These are phyloP conservation scores for Purshia tridentata DNA, from an alignment of 306 rosid genomes.

Conservation along the genomic window DNA sequence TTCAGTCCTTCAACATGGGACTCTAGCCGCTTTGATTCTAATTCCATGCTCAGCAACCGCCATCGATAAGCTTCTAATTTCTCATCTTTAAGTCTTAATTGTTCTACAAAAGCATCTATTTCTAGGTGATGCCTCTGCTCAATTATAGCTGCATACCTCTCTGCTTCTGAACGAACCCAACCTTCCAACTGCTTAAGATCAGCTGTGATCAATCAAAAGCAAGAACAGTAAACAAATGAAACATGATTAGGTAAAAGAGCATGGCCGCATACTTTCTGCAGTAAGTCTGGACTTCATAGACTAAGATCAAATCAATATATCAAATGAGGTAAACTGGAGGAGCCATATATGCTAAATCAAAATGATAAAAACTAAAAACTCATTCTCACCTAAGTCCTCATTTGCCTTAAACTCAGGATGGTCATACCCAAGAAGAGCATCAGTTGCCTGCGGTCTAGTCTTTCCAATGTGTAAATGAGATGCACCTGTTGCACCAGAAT, in stretches of 20 bases:
- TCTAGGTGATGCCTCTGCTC: constrained; percentile 86
- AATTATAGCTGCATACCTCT: constrained; percentile 62
- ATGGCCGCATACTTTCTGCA: too few species aligned
- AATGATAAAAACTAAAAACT: constrained; percentile 13
- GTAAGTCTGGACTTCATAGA: too few species aligned
- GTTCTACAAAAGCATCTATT: constrained; percentile 90
- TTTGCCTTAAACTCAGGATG: constrained; percentile 38
- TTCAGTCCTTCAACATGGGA: constrained; percentile 64
- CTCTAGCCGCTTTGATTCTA: constrained; percentile 77
- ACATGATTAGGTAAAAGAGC: not conserved
- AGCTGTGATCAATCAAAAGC: constrained; percentile 34
- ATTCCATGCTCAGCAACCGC: constrained; percentile 76
- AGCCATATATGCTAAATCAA: not conserved
- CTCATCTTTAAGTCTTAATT: constrained; percentile 81
- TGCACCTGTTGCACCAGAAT: constrained; percentile 45
- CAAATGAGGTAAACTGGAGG: not conserved
- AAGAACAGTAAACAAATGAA: constrained; percentile 12
- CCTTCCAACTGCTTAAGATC: constrained; percentile 73
- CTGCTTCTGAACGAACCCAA: constrained; percentile 81
- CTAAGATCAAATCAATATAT: not conserved
- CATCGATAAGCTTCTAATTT: constrained; percentile 78
- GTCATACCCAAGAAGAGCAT: constrained; percentile 29
- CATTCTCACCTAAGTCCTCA: constrained; percentile 56
- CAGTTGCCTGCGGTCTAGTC: constrained; percentile 27
- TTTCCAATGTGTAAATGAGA: constrained; percentile 38